These are phyloP conservation scores for Buddleja alternifolia DNA, from an alignment of 257 asterid genomes.

Conservation along the genomic window DNA sequence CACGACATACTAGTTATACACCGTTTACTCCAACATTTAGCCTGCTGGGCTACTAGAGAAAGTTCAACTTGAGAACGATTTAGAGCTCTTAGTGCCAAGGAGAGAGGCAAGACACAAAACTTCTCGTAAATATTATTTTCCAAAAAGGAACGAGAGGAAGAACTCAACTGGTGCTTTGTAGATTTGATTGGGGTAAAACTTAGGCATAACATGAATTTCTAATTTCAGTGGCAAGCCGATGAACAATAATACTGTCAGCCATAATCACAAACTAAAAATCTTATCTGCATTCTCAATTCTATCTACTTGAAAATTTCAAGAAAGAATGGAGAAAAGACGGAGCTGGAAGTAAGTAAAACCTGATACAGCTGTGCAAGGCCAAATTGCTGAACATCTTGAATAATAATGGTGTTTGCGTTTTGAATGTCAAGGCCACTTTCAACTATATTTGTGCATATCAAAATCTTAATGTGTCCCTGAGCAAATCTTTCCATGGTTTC, in stretches of 20 bases:
- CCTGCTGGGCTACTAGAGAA: neutral
- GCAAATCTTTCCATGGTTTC: constrained; percentile 93
- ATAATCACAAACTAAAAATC: constrained; percentile 8
- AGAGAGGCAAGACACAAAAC: neutral
- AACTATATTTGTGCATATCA: constrained; percentile 94
- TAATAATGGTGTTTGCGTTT: constrained; percentile 91
- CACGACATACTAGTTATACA: neutral
- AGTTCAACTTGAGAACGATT: neutral
- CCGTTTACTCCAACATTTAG: constrained; percentile 7
- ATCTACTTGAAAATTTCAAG: constrained; percentile 21
- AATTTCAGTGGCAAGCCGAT: constrained; percentile 14
- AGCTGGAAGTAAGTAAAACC: constrained; percentile 56
- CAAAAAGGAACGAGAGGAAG: constrained; percentile 2
- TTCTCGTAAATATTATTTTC: neutral
- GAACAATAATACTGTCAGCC: constrained; percentile 7
- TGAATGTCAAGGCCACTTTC: constrained; percentile 99
- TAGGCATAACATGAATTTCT: neutral
- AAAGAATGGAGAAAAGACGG: constrained; percentile 19
- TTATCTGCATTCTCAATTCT: constrained; percentile 5
- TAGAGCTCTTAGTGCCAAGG: neutral
- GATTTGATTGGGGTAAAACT: neutral
- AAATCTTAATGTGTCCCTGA: constrained; percentile 73
- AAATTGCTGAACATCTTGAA: constrained; percentile 95
- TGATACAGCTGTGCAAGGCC: constrained; percentile 98
- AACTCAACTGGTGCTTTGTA: constrained; percentile 4